These are phyloP conservation scores for Penicillium odoratum DNA, from an alignment of 495 filamentous ascomycete species.

Conservation along the genomic window DNA sequence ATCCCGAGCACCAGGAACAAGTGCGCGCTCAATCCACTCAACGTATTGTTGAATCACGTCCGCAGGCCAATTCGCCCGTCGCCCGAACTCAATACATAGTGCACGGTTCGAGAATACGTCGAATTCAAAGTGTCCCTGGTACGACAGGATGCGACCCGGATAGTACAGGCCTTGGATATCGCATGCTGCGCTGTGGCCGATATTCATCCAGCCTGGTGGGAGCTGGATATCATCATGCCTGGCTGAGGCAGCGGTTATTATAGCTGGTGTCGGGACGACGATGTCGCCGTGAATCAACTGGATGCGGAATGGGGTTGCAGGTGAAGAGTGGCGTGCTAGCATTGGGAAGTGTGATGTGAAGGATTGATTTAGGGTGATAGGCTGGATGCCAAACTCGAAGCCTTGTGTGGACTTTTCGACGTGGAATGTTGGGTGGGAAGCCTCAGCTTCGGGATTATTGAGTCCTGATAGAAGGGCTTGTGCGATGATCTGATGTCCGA, in stretches of 20 bases:
- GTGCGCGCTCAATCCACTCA: constrained; percentile 24
- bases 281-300: constrained; percentile 39
- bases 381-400: constrained; percentile 41
- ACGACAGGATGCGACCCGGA: constrained; percentile 36
- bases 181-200: constrained; percentile 34
- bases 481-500: constrained; percentile 50
- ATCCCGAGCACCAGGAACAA: constrained; percentile 23
- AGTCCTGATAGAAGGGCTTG: constrained; percentile 33
- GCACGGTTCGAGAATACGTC: constrained; percentile 40
- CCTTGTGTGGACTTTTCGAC: constrained; percentile 30
- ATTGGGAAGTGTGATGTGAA: constrained; percentile 34
- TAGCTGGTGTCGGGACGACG: constrained; percentile 26
- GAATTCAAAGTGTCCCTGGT: constrained; percentile 48
- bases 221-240: constrained; percentile 11
- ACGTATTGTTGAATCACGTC: constrained; percentile 21
- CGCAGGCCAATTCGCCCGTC: constrained; percentile 27
- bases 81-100: constrained; percentile 34
- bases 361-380: constrained; percentile 27
- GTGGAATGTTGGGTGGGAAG: constrained; percentile 11
- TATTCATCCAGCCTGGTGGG: constrained; percentile 33
- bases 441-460: background rate
- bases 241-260: constrained; percentile 8
- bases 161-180: constrained; percentile 44
- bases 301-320: constrained; percentile 21
- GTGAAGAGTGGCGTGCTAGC: constrained; percentile 5